phyloP scores from a whole-genome alignment of 2,329 filamentous ascomycete genomes.

The Mariannaea elegans region DNA sequence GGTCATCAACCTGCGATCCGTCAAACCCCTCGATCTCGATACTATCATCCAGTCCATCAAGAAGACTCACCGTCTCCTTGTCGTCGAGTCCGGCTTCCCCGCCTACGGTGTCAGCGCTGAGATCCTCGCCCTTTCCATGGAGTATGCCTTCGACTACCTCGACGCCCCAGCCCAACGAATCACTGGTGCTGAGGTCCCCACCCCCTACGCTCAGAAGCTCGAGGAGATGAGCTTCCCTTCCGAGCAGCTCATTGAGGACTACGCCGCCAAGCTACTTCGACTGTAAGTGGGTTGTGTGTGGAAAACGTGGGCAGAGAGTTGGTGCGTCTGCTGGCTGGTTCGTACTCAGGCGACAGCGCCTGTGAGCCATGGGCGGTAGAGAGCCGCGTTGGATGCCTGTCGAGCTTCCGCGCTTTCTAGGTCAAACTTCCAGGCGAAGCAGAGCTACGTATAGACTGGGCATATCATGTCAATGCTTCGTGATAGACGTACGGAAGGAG shows the following conservation, averaged over 20 bases:
- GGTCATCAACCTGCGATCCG: slow-evolving; percentile 96
- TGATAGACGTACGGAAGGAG: slow-evolving; percentile 48
- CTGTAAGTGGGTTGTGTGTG: slow-evolving; percentile 61
- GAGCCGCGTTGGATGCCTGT: slow-evolving; percentile 27
- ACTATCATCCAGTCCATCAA: slow-evolving; percentile 96
- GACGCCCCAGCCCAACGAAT: slow-evolving; percentile 92
- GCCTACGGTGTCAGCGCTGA: slow-evolving; percentile 93
- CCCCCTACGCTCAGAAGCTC: slow-evolving; percentile 90
- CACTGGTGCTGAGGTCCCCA: slow-evolving; percentile 96
- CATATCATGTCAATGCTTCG: slow-evolving; percentile 39
- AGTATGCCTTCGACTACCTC: slow-evolving; percentile 98
- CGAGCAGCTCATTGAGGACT: slow-evolving; percentile 85
- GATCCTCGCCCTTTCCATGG: slow-evolving; percentile 93
- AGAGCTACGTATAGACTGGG: slow-evolving; percentile 33
- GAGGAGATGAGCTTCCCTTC: slow-evolving; percentile 97
- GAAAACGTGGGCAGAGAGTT: slow-evolving; percentile 24
- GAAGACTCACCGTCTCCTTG: slow-evolving; percentile 94
- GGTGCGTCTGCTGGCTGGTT: slow-evolving; percentile 22
- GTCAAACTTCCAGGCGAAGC: slow-evolving; percentile 25
- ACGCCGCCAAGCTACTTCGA: slow-evolving; percentile 87
- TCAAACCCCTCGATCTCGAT: slow-evolving; percentile 97
- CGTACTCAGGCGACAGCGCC: slow-evolving; percentile 20
- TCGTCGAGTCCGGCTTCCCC: slow-evolving; percentile 95
- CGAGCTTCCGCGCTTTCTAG: slow-evolving; percentile 24
- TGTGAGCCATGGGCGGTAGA: slow-evolving; percentile 23